Percentiles rank a stretch among this genome's conserved stretches.
Conservation (phyloP, 108 stramenopile genomes). For the Epipyxis sp. region DNA sequence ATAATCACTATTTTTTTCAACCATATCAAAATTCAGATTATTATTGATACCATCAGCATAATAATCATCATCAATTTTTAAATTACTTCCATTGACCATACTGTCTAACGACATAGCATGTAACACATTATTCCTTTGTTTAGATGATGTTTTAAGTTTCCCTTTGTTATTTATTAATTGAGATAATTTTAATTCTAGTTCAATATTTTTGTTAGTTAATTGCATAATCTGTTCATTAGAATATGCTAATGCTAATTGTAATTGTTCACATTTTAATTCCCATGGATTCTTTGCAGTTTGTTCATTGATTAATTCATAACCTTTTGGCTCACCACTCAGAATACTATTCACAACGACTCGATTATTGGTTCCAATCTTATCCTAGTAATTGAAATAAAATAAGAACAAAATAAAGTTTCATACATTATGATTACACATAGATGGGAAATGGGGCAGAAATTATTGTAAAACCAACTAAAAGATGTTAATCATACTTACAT, state of each 20-base stretch:
- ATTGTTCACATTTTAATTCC: slow-evolving; percentile 8
- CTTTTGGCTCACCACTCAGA: slow-evolving; percentile 8
- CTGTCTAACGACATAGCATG: neutral
- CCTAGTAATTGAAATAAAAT: neutral
- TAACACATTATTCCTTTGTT: too few species aligned
- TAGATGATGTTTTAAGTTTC: neutral
- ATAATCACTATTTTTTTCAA: too few species aligned
- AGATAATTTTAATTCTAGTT: neutral
- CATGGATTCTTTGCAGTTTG: neutral
- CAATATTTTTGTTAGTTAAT: neutral
- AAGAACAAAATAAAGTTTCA: neutral
- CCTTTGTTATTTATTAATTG: neutral
- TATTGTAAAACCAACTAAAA: neutral
- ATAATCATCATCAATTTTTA: too few species aligned
- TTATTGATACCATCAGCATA: too few species aligned
- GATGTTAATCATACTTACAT: neutral
- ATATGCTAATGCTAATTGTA: neutral
- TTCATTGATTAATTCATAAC: neutral
- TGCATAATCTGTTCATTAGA: neutral
- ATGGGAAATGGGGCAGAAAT: too few species aligned
- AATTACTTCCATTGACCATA: slow-evolving; percentile 1
- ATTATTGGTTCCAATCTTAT: slow-evolving; percentile 3
- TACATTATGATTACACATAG: too few species aligned
- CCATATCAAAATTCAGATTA: too few species aligned
- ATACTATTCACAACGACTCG: neutral